phyloP scores from a whole-genome alignment of 1,284 basidiomycete species.

The Sphaerobolus stellatus region DNA sequence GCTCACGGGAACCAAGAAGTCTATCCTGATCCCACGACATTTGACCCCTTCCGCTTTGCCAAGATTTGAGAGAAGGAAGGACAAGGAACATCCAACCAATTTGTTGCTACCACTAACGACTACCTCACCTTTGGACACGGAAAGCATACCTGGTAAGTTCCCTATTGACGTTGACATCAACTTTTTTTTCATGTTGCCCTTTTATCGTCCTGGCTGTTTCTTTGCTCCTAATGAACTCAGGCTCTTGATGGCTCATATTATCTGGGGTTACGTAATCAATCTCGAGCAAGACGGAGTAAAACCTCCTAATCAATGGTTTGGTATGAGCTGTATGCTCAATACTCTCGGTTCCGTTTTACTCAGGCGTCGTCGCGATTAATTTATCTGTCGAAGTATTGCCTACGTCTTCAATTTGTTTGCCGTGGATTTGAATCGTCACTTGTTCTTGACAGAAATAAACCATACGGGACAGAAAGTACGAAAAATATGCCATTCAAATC shows the following conservation, averaged over 20 bases:
- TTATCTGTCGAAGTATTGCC: too few relatives aligned
- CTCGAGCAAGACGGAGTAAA: conserved; percentile 14
- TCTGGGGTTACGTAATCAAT: conserved; percentile 25
- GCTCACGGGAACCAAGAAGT: conserved; percentile 4
- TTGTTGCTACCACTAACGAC: conserved; percentile 24
- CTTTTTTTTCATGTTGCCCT: not conserved
- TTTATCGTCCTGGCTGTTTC: conserved; percentile 27
- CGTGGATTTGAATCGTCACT: too few relatives aligned
- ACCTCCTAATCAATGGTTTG: conserved; percentile 8
- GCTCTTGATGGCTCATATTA: conserved; percentile 23
- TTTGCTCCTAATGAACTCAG: conserved; percentile 28
- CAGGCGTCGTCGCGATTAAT: conserved; percentile 9
- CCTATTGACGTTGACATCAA: not conserved
- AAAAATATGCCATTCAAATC: too few relatives aligned
- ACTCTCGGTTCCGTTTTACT: conserved; percentile 2
- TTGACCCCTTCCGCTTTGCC: conserved; percentile 12
- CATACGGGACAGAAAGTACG: too few relatives aligned
- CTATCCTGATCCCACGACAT: not conserved
- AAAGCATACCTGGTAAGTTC: conserved; percentile 29
- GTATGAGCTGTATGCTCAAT: conserved; percentile 1
- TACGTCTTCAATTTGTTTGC: too few relatives aligned
- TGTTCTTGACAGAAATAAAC: too few relatives aligned
- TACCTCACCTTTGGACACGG: conserved; percentile 21
- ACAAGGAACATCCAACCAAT: conserved; percentile 26
- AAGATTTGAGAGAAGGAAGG: not conserved